Conservation (phyloP, 345 rosid genomes). For the Angophora floribunda region DNA sequence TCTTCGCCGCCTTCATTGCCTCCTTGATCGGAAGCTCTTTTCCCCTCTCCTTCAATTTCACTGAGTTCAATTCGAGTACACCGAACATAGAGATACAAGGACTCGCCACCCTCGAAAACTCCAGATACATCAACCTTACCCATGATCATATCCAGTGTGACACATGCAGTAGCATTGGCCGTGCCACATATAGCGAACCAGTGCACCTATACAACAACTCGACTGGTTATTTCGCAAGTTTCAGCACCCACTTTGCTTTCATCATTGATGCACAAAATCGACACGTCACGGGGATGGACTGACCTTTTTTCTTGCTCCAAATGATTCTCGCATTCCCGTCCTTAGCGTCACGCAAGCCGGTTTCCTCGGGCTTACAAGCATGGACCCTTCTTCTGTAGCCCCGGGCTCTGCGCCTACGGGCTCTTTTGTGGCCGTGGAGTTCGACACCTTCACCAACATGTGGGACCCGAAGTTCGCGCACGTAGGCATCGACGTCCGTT, state of each 20-base stretch:
- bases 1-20: not conserved
- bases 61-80: not conserved
- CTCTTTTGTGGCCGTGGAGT: slow-evolving; percentile 7
- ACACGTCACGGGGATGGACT: not conserved
- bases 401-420: not conserved
- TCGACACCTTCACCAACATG: not conserved
- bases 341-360: not conserved
- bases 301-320: slow-evolving; percentile 1
- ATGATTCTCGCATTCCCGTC: not conserved
- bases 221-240: not conserved
- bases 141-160: not conserved
- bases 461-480: not conserved
- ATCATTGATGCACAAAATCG: not conserved
- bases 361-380: not conserved
- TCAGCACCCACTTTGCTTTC: slow-evolving; percentile 4
- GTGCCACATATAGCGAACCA: not conserved
- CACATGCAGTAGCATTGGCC: not conserved
- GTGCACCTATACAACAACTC: not conserved
- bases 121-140: not conserved
- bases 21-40: not conserved
- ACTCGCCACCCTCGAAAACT: not conserved
- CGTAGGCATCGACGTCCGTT: not conserved
- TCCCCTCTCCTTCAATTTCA: not conserved
- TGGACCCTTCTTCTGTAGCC: not conserved
- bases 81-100: not conserved